phyloP scores from a whole-genome alignment of 2,329 filamentous ascomycete genomes.

The Phaeomoniella chlamydospora region DNA sequence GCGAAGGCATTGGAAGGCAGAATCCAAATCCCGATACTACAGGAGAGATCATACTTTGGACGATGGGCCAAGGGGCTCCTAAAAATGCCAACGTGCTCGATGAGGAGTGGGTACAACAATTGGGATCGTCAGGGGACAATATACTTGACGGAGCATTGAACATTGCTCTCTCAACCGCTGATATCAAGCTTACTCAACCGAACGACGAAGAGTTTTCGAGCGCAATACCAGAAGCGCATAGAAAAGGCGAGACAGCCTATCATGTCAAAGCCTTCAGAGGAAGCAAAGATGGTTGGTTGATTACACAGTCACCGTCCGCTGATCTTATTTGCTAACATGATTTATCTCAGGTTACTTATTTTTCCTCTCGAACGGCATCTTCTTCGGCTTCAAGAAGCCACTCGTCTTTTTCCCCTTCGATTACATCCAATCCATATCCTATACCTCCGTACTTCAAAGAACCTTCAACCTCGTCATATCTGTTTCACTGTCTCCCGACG shows the following conservation, averaged over 20 bases:
- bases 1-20: conserved; percentile 28
- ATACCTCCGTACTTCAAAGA: conserved; percentile 49
- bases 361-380: conserved; percentile 44
- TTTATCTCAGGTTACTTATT: conserved; percentile 41
- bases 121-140: conserved; percentile 26
- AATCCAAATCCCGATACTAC: conserved; percentile 24
- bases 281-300: conserved; percentile 45
- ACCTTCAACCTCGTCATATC: conserved; percentile 51
- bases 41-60: conserved; percentile 45
- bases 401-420: conserved; percentile 48
- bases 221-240: conserved; percentile 43
- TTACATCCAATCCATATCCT: conserved; percentile 43
- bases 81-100: conserved; percentile 20
- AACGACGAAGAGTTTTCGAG: conserved; percentile 44
- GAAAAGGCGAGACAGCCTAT: conserved; percentile 48
- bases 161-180: conserved; percentile 27
- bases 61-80: conserved; percentile 37
- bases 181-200: conserved; percentile 36
- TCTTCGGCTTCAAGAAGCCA: conserved; percentile 54
- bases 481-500: conserved; percentile 16
- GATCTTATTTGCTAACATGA: neutral
- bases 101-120: conserved; percentile 9
- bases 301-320: neutral
- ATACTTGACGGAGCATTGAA: conserved; percentile 34
- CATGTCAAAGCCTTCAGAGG: conserved; percentile 50